phyloP scores from a whole-genome alignment of 306 rosid genomes.

The Glycine tomentella region DNA sequence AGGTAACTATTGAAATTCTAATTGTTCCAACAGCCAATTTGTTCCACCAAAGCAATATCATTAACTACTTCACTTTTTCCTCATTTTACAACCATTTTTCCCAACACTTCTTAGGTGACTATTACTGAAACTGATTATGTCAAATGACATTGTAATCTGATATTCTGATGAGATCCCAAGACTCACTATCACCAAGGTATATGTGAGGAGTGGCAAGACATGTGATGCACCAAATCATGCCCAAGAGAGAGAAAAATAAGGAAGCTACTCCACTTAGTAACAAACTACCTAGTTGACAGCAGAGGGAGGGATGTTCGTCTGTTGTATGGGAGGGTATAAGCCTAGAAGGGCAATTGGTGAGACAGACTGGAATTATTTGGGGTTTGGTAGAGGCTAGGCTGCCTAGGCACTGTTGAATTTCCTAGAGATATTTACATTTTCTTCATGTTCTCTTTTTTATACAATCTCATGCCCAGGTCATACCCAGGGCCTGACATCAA shows the following conservation, averaged over 20 bases:
- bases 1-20: not conserved
- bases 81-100: not conserved
- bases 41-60: not conserved
- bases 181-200: not conserved
- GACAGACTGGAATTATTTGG: not conserved
- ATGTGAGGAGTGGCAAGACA: not conserved
- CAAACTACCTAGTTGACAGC: not conserved
- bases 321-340: not conserved
- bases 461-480: not conserved
- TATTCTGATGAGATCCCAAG: not conserved
- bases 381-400: not conserved
- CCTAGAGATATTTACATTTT: not conserved
- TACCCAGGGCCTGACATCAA: not conserved
- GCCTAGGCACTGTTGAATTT: not conserved
- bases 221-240: not conserved
- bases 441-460: not conserved
- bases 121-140: not conserved
- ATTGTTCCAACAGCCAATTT: constrained; percentile 20
- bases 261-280: not conserved
- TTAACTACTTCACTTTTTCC: not conserved
- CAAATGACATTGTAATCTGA: not conserved
- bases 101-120: constrained; percentile 12
- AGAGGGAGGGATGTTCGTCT: not conserved
- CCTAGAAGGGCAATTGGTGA: not conserved
- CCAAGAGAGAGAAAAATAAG: not conserved